phyloP scores from a whole-genome alignment of 352 stramenopile species.

The Globisporangium paddicum region DNA sequence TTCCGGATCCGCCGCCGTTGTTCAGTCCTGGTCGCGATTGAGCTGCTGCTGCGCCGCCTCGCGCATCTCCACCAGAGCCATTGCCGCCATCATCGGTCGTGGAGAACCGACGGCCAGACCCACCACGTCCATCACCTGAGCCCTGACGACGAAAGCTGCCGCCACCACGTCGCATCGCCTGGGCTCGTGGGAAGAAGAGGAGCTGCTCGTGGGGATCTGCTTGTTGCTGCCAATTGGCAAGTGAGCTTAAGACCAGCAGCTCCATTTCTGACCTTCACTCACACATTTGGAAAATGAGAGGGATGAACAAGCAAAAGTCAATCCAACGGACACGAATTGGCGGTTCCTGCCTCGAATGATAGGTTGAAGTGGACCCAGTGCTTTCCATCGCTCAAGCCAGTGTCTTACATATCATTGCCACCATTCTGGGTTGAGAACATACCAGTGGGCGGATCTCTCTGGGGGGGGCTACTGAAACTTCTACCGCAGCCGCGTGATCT shows the following conservation, averaged over 20 bases:
- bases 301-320: neutral
- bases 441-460: no score
- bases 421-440: no score
- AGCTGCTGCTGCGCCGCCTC: neutral
- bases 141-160: constrained; percentile 2
- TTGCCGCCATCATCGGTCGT: neutral
- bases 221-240: constrained; percentile 1
- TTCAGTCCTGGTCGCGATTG: neutral
- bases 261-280: constrained; percentile 3
- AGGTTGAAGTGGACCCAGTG: no score
- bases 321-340: neutral
- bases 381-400: no score
- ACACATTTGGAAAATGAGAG: neutral
- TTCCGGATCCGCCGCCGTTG: neutral
- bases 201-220: neutral
- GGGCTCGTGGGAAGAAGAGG: neutral
- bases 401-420: no score
- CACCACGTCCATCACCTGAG: neutral
- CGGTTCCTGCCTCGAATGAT: no score
- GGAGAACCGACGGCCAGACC: neutral
- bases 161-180: constrained; percentile 4
- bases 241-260: neutral
- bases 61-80: neutral
- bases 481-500: constrained; percentile 14
- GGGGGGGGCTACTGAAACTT: no score